Evolutionary conservation across 2,329 filamentous ascomycete species (phyloP).

Genomic region (Nigrograna mackinnonii): DNA sequence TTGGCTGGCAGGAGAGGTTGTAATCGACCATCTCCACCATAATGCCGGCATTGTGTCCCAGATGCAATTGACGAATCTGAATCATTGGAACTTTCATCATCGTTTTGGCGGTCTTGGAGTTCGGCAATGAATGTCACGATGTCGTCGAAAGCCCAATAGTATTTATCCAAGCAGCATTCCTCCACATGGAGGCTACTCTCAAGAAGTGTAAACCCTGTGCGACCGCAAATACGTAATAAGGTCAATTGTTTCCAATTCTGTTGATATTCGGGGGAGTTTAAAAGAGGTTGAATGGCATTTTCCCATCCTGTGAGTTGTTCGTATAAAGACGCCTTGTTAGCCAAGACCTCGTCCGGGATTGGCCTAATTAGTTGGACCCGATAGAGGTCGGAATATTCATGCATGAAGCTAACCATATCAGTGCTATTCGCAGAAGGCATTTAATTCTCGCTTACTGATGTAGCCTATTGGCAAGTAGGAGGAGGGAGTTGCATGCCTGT

Average conservation of each 20-base stretch:
- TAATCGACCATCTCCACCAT: too few relatives aligned
- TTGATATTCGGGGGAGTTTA: conserved; percentile 1
- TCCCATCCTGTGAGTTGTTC: conserved; percentile 13
- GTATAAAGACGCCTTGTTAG: conserved; percentile 7
- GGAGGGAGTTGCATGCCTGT: conserved; percentile 8
- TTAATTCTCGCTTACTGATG: conserved; percentile 6
- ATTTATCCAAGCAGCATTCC: conserved; percentile 13
- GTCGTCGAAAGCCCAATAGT: conserved; percentile 13
- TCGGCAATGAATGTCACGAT: conserved; percentile 13
- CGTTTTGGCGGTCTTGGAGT: conserved; percentile 5
- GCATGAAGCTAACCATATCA: conserved; percentile 6
- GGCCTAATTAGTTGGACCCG: conserved; percentile 4
- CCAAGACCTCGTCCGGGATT: conserved; percentile 3
- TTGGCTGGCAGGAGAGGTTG: background rate
- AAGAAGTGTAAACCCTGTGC: conserved; percentile 6
- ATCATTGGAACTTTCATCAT: conserved; percentile 6
- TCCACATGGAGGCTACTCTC: conserved; percentile 9
- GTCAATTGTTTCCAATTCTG: conserved; percentile 9
- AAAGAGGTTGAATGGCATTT: conserved; percentile 6
- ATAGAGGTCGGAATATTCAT: conserved; percentile 4
- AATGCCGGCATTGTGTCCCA: background rate
- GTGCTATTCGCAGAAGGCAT: background rate
- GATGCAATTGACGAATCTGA: conserved; percentile 4
- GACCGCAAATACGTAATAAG: conserved; percentile 13
- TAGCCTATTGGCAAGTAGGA: conserved; percentile 7